These are phyloP conservation scores for Teratosphaeria zuluensis DNA, from an alignment of 2,329 filamentous ascomycete species.

Conservation along the genomic window DNA sequence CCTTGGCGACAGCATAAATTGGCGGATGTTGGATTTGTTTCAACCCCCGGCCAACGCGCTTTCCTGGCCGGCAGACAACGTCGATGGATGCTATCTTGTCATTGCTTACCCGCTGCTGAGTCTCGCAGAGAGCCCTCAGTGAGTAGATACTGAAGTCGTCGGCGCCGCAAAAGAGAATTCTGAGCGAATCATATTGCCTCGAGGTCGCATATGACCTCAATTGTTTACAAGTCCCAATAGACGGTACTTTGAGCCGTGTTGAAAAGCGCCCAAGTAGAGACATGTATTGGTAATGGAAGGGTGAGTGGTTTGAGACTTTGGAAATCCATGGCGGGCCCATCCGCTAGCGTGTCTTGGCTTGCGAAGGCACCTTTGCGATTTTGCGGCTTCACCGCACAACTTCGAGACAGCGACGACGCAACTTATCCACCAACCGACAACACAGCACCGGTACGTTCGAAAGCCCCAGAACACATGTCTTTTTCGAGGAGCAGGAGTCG, in stretches of 20 bases:
- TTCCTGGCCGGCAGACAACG: conserved; percentile 73
- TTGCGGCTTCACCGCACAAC: background rate
- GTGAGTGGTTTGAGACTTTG: background rate
- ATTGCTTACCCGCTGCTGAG: conserved; percentile 29
- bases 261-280: background rate
- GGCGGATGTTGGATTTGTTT: conserved; percentile 57
- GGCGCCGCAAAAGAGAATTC: conserved; percentile 88
- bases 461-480: background rate
- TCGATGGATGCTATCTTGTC: conserved; percentile 64
- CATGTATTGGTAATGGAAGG: background rate
- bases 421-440: background rate
- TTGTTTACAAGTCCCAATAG: background rate
- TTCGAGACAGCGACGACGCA: background rate
- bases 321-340: background rate
- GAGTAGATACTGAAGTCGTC: conserved; percentile 81
- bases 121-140: conserved; percentile 54
- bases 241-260: background rate
- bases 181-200: conserved; percentile 47
- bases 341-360: too few species aligned
- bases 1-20: conserved; percentile 55
- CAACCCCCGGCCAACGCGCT: conserved; percentile 64
- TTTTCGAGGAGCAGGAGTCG: background rate
- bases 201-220: background rate
- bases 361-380: background rate
- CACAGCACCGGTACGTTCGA: background rate